Percentiles rank a stretch among this genome's conserved stretches.
Evolutionary conservation across 441 rosid genomes (phyloP).

Genomic region (Aleurites moluccanus): DNA sequence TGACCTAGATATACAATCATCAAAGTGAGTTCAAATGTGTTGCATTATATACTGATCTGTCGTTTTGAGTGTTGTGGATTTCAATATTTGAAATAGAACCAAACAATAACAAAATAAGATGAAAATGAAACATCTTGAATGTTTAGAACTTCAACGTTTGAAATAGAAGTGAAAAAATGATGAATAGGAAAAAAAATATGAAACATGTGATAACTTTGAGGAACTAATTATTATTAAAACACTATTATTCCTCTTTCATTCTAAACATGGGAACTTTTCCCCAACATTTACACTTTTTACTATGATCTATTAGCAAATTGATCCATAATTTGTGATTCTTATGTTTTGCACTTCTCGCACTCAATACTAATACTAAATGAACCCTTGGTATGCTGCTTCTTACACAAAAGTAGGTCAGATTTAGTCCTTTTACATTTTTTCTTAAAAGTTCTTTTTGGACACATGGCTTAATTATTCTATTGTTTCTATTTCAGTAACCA

Average conservation of each 20-base stretch:
- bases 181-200: background rate
- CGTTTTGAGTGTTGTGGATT: background rate
- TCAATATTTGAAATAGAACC: background rate
- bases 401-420: background rate
- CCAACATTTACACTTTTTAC: background rate
- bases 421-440: background rate
- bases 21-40: constrained; percentile 43
- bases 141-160: too few relatives aligned
- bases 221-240: background rate
- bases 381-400: background rate
- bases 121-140: too few relatives aligned
- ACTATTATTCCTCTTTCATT: background rate
- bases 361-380: background rate
- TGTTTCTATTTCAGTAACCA: background rate
- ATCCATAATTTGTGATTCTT: background rate
- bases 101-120: background rate
- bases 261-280: background rate
- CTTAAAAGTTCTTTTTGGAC: background rate
- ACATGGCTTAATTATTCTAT: background rate
- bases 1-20: constrained; percentile 27
- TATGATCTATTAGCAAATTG: background rate
- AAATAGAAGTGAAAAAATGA: background rate
- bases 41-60: constrained; percentile 12
- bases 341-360: background rate
- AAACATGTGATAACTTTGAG: background rate